phyloP scores from a whole-genome alignment of 352 stramenopile genomes.

The Pythium phragmitis region DNA sequence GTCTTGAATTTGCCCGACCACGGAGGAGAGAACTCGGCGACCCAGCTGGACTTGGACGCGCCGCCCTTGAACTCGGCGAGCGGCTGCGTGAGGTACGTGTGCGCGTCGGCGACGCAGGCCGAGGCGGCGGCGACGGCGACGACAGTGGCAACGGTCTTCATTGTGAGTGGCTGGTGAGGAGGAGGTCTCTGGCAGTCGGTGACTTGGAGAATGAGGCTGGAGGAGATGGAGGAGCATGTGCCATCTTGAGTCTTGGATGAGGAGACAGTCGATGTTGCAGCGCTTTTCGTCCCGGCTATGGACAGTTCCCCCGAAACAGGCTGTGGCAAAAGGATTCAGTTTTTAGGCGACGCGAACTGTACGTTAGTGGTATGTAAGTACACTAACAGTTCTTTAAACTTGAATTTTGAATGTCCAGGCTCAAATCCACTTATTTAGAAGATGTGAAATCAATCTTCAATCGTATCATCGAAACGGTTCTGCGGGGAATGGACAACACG shows the following conservation, averaged over 20 bases:
- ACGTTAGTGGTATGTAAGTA: background rate
- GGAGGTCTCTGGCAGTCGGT: background rate
- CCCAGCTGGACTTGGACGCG: constrained; percentile 22
- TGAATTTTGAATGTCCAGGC: no score
- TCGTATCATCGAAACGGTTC: no score
- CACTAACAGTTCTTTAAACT: no score
- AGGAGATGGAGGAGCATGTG: background rate
- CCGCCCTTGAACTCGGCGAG: constrained; percentile 18
- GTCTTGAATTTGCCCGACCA: constrained; percentile 24
- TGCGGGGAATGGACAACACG: no score
- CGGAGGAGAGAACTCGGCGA: constrained; percentile 16
- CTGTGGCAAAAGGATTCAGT: background rate
- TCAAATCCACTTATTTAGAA: no score
- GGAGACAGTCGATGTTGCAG: background rate
- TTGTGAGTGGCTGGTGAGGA: background rate
- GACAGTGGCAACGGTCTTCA: constrained; percentile 11
- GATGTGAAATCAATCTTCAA: no score
- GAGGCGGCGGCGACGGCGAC: background rate
- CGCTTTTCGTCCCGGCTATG: background rate
- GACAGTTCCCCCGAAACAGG: background rate
- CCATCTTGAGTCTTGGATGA: background rate
- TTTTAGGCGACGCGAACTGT: background rate
- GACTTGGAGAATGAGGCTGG: constrained; percentile 8
- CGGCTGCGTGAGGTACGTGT: constrained; percentile 18
- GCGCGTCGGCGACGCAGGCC: background rate